These are phyloP conservation scores for Rhodosporidiobolus sp. DNA, from an alignment of 768 basidiomycete species.

Conservation along the genomic window DNA sequence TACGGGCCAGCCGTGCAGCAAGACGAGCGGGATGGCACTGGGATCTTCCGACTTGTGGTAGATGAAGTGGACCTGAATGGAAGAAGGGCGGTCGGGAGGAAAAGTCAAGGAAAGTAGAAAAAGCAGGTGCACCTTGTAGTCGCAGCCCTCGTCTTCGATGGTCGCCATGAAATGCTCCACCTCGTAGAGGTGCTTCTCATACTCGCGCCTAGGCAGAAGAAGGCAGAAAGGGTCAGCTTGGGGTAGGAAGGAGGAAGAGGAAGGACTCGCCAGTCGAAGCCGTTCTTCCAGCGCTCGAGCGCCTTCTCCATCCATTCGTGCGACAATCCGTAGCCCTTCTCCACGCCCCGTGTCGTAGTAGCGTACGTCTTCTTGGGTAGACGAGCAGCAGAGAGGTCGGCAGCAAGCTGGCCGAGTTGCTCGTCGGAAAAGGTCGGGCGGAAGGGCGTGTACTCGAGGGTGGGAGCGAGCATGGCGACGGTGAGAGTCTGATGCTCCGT, in stretches of 20 bases:
- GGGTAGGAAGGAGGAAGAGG: neutral
- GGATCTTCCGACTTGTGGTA: no score
- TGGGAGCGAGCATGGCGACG: neutral
- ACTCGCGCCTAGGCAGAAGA: no score
- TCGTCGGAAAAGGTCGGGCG: slow-evolving; percentile 1
- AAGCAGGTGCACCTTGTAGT: no score
- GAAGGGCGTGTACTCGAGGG: slow-evolving; percentile 14
- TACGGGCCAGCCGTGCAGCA: no score
- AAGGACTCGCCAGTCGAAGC: slow-evolving; percentile 30
- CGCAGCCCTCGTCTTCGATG: no score
- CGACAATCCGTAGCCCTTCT: slow-evolving; percentile 11
- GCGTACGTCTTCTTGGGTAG: slow-evolving; percentile 10
- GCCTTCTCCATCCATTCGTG: slow-evolving; percentile 17
- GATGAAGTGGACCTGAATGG: no score
- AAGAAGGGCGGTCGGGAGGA: no score
- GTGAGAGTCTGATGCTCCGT: no score
- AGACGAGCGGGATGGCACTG: no score
- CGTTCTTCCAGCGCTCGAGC: slow-evolving; percentile 30
- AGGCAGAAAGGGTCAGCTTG: neutral
- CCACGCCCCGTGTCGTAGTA: neutral
- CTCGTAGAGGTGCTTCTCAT: no score
- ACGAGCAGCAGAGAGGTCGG: neutral
- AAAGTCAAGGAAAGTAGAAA: no score
- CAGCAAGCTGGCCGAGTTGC: neutral
- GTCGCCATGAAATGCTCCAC: no score